phyloP scores from a whole-genome alignment of 306 rosid genomes.

The Oemleria cerasiformis region DNA sequence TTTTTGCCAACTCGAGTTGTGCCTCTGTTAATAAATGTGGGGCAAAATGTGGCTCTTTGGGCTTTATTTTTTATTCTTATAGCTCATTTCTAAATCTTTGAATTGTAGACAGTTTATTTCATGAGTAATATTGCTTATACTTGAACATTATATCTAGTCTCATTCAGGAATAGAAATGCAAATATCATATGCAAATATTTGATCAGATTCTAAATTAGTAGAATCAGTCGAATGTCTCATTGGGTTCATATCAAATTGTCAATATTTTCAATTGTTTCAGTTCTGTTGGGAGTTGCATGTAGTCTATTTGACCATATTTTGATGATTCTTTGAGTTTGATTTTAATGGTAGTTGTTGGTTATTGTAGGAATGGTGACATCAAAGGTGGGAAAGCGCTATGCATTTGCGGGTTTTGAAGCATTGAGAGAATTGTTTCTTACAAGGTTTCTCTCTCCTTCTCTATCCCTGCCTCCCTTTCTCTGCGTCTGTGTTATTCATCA shows the following conservation, averaged over 20 bases:
- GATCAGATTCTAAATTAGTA: neutral
- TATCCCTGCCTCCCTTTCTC: neutral
- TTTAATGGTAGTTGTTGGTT: conserved; percentile 20
- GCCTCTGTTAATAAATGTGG: neutral
- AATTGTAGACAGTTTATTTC: neutral
- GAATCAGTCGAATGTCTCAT: too few relatives aligned
- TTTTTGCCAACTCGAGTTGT: neutral
- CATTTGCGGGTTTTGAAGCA: conserved; percentile 87
- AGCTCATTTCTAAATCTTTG: neutral
- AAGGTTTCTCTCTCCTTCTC: conserved; percentile 37
- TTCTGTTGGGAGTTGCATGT: too few relatives aligned
- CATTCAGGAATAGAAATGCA: too few relatives aligned
- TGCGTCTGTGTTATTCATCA: neutral
- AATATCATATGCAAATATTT: too few relatives aligned
- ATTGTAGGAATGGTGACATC: conserved; percentile 89
- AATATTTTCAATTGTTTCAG: too few relatives aligned
- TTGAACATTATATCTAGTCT: too few relatives aligned
- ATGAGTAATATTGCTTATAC: neutral
- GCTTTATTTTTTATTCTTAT: too few relatives aligned
- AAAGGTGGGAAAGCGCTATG: conserved; percentile 96
- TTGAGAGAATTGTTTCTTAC: conserved; percentile 78
- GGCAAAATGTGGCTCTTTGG: neutral
- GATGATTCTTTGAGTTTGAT: conserved; percentile 4
- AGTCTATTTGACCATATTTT: neutral
- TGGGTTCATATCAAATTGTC: too few relatives aligned